Base-by-base conservation (phyloP, 1,284 basidiomycete genomes). In the Tilletia setariae region DNA sequence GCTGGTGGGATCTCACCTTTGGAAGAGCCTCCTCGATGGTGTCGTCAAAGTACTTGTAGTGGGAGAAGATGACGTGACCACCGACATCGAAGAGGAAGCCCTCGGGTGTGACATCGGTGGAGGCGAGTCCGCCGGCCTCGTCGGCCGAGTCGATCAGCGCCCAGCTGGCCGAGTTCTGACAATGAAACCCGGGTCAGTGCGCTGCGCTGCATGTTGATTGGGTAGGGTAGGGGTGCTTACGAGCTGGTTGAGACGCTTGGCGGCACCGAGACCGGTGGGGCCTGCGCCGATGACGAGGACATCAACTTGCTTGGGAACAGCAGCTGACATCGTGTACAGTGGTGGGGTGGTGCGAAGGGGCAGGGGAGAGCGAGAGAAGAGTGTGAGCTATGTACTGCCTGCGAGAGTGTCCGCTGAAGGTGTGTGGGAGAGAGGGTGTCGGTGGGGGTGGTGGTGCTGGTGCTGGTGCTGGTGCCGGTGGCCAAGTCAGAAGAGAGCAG, bases 31-130 rank as follows among this genome's bases (percentile, higher is more conserved):
- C 82, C 69, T 84, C 69, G 72, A 86, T 82, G 68, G 81, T 79
- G 71, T 86, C 85, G 79, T 86, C 85, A 77, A 86, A 86, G 82
- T 86, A 86, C 40, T 83, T 80, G 76, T 86, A 86, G 80, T 86
- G 86, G 16, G 85, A 86, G 76, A 86, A 86, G 73, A 86, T 86
- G 73, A 86, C 86, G 78, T 86, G 86, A 32, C 86, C 85, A 61
- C 85, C 85, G 43, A 86, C 85, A 74, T 86, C 86, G 73, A 86
- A 86, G 65, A 86, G 80, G 83, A 86, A 86, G n/a, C 86, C 86
- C 74, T 86, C 84, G 9, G 77, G 65, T 23, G 85, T 86, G 42
- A 81, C 76, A 68, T 86, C 86, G 8, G 86, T 86, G 40, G 84
- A 84, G 32, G 86, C 86, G 35, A 86, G 81, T 73, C 86, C 86